Conservation (phyloP, 345 rosid species). For the Salix brachista region DNA sequence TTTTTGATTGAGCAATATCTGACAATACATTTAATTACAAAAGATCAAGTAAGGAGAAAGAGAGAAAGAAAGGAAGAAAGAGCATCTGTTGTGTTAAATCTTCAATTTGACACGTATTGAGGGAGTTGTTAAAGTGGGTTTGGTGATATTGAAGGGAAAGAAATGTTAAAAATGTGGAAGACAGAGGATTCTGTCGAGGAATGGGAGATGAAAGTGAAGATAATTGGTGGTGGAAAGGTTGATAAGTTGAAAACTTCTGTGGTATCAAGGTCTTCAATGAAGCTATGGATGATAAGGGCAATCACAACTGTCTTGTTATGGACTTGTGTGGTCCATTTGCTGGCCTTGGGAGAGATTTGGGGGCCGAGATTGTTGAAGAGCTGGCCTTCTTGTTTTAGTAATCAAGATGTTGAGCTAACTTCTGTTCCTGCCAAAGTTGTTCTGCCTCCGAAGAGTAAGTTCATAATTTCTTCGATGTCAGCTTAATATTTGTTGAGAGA, state of each 20-base stretch:
- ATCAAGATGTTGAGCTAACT: slow-evolving; percentile 36
- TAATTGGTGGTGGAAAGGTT: slow-evolving; percentile 52
- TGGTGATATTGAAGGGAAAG: slow-evolving; percentile 20
- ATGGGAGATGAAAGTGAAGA: slow-evolving; percentile 51
- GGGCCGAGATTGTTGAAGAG: slow-evolving; percentile 74
- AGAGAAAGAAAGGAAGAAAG: background rate
- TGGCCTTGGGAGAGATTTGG: slow-evolving; percentile 78
- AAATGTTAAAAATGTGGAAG: slow-evolving; percentile 40
- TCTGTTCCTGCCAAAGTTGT: slow-evolving; percentile 48
- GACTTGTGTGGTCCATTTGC: slow-evolving; percentile 73
- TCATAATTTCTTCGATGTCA: background rate
- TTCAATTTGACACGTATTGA: background rate
- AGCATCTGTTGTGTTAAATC: slow-evolving; percentile 1
- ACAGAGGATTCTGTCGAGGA: slow-evolving; percentile 37
- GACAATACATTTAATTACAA: slow-evolving; percentile 8
- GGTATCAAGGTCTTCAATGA: slow-evolving; percentile 63
- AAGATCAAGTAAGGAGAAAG: slow-evolving; percentile 7
- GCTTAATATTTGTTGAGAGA: background rate
- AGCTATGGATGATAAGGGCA: slow-evolving; percentile 72
- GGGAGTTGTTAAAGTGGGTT: slow-evolving; percentile 14
- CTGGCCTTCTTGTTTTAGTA: slow-evolving; percentile 83
- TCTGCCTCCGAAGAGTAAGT: slow-evolving; percentile 83
- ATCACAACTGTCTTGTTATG: slow-evolving; percentile 57
- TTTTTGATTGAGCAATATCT: slow-evolving; percentile 11
- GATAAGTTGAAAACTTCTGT: slow-evolving; percentile 47